Evolutionary conservation across 805 yeast species (phyloP).

Genomic region (Yamadazyma insecticola): DNA sequence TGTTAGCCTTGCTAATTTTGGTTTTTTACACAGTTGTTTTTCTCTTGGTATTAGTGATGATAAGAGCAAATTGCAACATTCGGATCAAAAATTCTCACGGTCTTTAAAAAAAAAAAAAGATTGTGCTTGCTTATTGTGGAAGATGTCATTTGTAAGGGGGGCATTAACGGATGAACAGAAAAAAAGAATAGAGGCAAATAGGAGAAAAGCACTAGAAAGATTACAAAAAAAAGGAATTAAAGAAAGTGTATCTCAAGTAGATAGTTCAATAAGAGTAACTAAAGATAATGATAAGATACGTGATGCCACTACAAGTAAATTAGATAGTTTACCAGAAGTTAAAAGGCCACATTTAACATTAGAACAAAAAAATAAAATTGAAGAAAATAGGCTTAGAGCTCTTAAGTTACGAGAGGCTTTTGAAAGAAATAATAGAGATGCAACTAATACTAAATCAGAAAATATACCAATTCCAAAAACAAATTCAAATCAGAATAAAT

Average conservation of each 20-base stretch:
- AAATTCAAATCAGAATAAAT: constrained; percentile 1
- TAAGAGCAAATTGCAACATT: too few species aligned
- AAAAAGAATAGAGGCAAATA: constrained; percentile 48
- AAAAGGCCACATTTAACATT: constrained; percentile 38
- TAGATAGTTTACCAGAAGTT: background rate
- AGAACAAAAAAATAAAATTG: constrained; percentile 48
- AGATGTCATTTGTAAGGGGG: constrained; percentile 19
- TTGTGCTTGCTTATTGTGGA: too few species aligned
- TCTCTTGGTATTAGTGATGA: too few species aligned
- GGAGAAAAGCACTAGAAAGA: constrained; percentile 58
- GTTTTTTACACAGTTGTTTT: too few species aligned
- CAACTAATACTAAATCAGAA: constrained; percentile 15
- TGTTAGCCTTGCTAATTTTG: too few species aligned
- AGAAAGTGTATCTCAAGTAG: background rate
- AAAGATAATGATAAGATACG: background rate
- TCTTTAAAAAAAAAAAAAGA: too few species aligned
- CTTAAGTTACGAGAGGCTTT: constrained; percentile 36
- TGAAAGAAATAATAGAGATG: constrained; percentile 35
- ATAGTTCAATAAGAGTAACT: too few species aligned
- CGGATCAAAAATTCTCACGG: too few species aligned
- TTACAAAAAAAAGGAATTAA: constrained; percentile 39
- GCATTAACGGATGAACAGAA: constrained; percentile 31
- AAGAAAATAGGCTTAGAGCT: constrained; percentile 51
- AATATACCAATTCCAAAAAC: constrained; percentile 9
- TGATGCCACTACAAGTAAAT: background rate